Base-by-base conservation (phyloP, 371 early-diverging fungal genomes). In the Mucor mucedo region DNA sequence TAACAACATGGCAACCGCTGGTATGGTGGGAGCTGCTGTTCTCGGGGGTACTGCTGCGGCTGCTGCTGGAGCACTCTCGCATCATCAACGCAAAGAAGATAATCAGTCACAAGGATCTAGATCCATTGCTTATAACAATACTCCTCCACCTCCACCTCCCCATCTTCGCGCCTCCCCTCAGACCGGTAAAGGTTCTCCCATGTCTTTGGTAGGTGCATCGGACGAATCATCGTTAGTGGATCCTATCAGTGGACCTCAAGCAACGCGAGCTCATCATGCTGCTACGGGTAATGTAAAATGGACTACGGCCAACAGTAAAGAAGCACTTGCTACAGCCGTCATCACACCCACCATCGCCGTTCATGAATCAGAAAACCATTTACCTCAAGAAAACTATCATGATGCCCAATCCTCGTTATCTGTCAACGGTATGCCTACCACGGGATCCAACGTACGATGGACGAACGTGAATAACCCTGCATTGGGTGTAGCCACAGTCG, bases 401-500 rank as follows among this genome's bases (percentile, higher is more conserved):
- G 30, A 40, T 14, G n/a, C 42, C 7, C 16, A 32, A 3, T 52
- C 54, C 4, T 21, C 44, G 6, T 10, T 35, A 28, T 40, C 54
- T 7, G 33, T 53, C 9, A n/a, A 29, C 10, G 29, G 14, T 30
- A 28, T 7, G 3, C 11, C n/a, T 32, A 1, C 47, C 4, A 3
- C 47, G 2, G 40, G 57, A 8, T 42, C 41, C 11, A 59, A 58
- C 30, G 60, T 69, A 7, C 32, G 61, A 54, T 73, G 76, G 75
- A 78, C 78, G 0, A 66, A 73, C 4, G 66, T 62, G 0, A 73
- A 77, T n/a, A 71, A 70, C 21, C 21, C 21, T 11, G 77, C 86
- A 35, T 72, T 83, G 3, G 85, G 77, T 21, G 72, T 73, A 2
- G 75, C 73, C 5, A 71, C 73, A 2, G 58, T 78, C 5, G 73